phyloP scores from a whole-genome alignment of 257 asterid genomes.

The Euphrasia confusa region DNA sequence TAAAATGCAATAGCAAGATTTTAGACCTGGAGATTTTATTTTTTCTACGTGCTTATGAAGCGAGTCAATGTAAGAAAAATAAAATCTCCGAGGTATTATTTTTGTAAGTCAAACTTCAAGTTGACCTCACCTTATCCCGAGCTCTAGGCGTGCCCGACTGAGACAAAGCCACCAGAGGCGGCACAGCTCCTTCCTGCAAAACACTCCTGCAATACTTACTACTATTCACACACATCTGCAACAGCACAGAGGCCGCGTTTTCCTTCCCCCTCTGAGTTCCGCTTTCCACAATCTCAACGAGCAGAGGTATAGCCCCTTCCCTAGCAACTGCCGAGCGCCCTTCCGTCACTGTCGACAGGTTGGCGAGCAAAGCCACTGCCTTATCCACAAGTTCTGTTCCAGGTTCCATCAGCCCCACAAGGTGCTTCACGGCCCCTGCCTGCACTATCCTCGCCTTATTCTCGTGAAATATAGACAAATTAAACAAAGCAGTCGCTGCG shows the following conservation, averaged over 20 bases:
- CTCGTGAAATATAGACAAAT: conserved; percentile 79
- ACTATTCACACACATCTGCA: conserved; percentile 77
- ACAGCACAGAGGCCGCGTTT: conserved; percentile 75
- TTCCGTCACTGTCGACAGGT: conserved; percentile 66
- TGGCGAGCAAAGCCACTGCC: conserved; percentile 89
- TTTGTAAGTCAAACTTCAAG: neutral
- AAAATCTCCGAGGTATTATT: too few relatives aligned
- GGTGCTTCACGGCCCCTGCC: conserved; percentile 78
- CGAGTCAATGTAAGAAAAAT: too few relatives aligned
- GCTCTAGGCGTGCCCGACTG: conserved; percentile 90
- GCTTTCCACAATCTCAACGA: conserved; percentile 74
- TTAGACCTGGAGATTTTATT: neutral
- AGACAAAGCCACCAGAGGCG: conserved; percentile 88
- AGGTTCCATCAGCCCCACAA: conserved; percentile 69
- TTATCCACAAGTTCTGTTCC: conserved; percentile 74
- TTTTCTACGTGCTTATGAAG: too few relatives aligned
- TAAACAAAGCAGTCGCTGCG: conserved; percentile 88
- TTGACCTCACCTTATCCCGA: conserved; percentile 69
- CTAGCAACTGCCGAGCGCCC: conserved; percentile 88
- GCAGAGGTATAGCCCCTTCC: conserved; percentile 74
- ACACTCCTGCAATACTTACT: conserved; percentile 64
- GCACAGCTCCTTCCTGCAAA: conserved; percentile 96
- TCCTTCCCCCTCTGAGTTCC: conserved; percentile 94
- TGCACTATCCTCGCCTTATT: conserved; percentile 90
- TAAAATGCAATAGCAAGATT: too few relatives aligned